phyloP scores from a whole-genome alignment of 495 filamentous ascomycete genomes.

The Neurospora africana region DNA sequence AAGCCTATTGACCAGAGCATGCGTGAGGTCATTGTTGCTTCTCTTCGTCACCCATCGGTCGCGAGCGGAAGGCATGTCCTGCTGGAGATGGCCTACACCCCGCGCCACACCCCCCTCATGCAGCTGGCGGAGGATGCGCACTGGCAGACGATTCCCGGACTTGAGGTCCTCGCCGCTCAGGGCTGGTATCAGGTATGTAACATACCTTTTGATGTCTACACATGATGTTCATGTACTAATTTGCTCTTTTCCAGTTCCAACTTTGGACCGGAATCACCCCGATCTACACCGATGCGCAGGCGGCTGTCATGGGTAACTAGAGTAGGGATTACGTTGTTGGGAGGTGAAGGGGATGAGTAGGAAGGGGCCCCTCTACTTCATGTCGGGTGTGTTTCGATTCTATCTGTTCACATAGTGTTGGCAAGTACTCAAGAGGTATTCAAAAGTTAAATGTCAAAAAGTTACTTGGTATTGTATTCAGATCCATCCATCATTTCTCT shows the following conservation, averaged over 20 bases:
- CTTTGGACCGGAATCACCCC: conserved; percentile 71
- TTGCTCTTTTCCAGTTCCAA: conserved; percentile 44
- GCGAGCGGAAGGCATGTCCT: conserved; percentile 38
- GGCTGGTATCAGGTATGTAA: conserved; percentile 58
- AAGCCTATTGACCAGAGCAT: conserved; percentile 66
- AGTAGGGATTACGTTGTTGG: background rate
- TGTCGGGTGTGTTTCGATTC: background rate
- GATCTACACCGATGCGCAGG: conserved; percentile 53
- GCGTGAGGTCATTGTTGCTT: conserved; percentile 51
- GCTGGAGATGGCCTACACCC: conserved; percentile 96
- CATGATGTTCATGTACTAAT: conserved; percentile 5
- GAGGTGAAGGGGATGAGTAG: background rate
- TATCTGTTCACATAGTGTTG: background rate
- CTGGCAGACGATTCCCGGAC: conserved; percentile 78
- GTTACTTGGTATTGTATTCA: background rate
- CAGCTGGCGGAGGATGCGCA: conserved; percentile 65
- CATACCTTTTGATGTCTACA: background rate
- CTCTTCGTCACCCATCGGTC: conserved; percentile 42
- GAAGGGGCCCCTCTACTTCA: background rate
- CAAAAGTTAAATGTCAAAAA: background rate
- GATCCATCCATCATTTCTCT: background rate
- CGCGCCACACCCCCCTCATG: conserved; percentile 74
- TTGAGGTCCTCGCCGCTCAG: conserved; percentile 87
- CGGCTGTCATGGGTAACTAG: conserved; percentile 32
- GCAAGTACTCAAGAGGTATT: background rate